Base-by-base conservation (phyloP, 164 flowering plant genomes). In the Cinnamomum chago region DNA sequence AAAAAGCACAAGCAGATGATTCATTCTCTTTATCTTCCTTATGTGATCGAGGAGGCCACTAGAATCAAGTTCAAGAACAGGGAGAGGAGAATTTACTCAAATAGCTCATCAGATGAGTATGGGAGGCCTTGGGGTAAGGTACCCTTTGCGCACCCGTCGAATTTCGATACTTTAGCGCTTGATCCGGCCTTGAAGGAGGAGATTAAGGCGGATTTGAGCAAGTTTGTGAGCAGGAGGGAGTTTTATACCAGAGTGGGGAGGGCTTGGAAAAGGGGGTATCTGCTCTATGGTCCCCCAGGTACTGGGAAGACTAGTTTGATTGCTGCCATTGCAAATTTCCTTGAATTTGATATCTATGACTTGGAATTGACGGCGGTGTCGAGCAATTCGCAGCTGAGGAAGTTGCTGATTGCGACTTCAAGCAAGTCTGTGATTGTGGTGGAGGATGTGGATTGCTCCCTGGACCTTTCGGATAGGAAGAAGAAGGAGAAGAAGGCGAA, bases 321-420 rank as follows among this genome's bases (percentile, higher is more conserved):
- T 25, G 85, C 85, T 3, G 82, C 85, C 25, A 82, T 82, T 62
- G 82, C 85, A 6, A 82, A 82, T 73, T 80, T 77, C 70, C 77
- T 82, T 2, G 82, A 78, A n/a, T 82, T 77, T 7, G 85, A 82
- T 22, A 82, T 82, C 51, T 82, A 82, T n/a, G 85, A 82, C 40
- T 20, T 82, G 52, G 85, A 82, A 18, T 51, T 82, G 23, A 82
- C 79, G 0, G 76, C 81, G 0, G 85, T 82, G 10, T 72, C 71
- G 3, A 76, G 76, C 55, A 82, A 82, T 51, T 80, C 82, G 3
- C 79, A 82, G 65, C 64, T 82, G 33, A 62, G 81, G 51, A 76
- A 80, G 72, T 79, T 82, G 14, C 58, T 82, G 64, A 74, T 79
- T 12, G 74, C 81, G 7, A 82, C 80, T 4, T 74, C 81, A 0